Evolutionary conservation across 768 basidiomycete species (phyloP).

Genomic region (Crassisporium funariophilum): DNA sequence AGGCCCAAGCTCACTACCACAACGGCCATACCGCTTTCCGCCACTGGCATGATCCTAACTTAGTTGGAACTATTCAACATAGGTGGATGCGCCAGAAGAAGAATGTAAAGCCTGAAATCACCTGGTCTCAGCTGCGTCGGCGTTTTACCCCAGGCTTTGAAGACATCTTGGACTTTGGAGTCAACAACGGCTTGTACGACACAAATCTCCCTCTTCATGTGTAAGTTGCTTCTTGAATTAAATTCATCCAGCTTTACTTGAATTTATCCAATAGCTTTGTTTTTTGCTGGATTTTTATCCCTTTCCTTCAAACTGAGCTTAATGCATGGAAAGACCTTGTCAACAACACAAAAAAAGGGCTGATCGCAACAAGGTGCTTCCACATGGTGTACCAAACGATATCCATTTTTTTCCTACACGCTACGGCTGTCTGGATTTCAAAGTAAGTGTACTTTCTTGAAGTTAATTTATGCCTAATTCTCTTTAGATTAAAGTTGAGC

Average conservation of each 20-base stretch:
- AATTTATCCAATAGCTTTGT: slow-evolving; percentile 28
- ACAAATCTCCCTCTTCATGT: slow-evolving; percentile 1
- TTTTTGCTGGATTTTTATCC: slow-evolving; percentile 44
- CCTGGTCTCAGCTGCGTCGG: slow-evolving; percentile 36
- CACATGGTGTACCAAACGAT: slow-evolving; percentile 9
- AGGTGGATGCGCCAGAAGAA: slow-evolving; percentile 32
- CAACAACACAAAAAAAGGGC: slow-evolving; percentile 20
- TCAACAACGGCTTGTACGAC: slow-evolving; percentile 13
- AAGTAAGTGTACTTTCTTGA: background rate
- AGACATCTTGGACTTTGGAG: slow-evolving; percentile 32
- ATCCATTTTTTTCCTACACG: slow-evolving; percentile 3
- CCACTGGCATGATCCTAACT: slow-evolving; percentile 36
- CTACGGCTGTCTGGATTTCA: slow-evolving; percentile 11
- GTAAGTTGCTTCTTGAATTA: background rate
- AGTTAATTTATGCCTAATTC: background rate
- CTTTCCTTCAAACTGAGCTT: slow-evolving; percentile 41
- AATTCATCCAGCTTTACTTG: background rate
- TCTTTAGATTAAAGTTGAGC: slow-evolving; percentile 9
- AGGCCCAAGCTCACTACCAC: too few relatives aligned
- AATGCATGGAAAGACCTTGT: slow-evolving; percentile 25
- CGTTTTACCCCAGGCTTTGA: slow-evolving; percentile 42
- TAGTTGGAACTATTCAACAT: slow-evolving; percentile 34
- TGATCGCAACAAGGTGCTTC: slow-evolving; percentile 9
- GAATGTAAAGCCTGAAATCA: slow-evolving; percentile 42
- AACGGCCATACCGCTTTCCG: slow-evolving; percentile 40